These are phyloP conservation scores for Blastobotrys attinorum DNA, from an alignment of 805 yeast species.

Conservation along the genomic window DNA sequence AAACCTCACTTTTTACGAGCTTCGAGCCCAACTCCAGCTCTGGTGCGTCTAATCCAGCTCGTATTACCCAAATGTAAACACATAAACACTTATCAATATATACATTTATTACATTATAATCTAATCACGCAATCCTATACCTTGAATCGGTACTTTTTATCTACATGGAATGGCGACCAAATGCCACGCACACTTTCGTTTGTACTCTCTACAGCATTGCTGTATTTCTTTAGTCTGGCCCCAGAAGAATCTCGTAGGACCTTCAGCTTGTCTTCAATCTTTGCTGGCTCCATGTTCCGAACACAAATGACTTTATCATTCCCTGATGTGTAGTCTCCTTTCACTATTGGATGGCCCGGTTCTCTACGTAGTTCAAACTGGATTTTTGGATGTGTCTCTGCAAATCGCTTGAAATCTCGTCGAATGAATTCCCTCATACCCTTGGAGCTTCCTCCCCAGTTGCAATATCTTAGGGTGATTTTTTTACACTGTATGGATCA, in stretches of 20 bases:
- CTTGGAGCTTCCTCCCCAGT: slow-evolving; percentile 91
- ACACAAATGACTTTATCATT: slow-evolving; percentile 58
- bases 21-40: no score
- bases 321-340: slow-evolving; percentile 49
- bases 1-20: no score
- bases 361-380: slow-evolving; percentile 63
- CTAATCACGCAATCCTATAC: slow-evolving; percentile 24
- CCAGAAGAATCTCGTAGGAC: slow-evolving; percentile 67
- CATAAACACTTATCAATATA: no score
- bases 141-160: slow-evolving; percentile 41
- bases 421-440: slow-evolving; percentile 71
- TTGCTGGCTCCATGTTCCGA: slow-evolving; percentile 55
- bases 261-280: slow-evolving; percentile 57
- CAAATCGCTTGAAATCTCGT: slow-evolving; percentile 45
- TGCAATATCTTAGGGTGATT: slow-evolving; percentile 74
- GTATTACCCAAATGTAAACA: no score
- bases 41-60: no score
- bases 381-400: slow-evolving; percentile 53
- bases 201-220: slow-evolving; percentile 71
- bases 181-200: slow-evolving; percentile 89
- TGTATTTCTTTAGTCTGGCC: slow-evolving; percentile 45
- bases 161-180: slow-evolving; percentile 93
- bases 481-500: slow-evolving; percentile 46
- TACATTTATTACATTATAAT: not conserved
- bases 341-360: slow-evolving; percentile 76